Base-by-base conservation (phyloP, 2,329 filamentous ascomycete species). In the Dactylonectria estremocensis region DNA sequence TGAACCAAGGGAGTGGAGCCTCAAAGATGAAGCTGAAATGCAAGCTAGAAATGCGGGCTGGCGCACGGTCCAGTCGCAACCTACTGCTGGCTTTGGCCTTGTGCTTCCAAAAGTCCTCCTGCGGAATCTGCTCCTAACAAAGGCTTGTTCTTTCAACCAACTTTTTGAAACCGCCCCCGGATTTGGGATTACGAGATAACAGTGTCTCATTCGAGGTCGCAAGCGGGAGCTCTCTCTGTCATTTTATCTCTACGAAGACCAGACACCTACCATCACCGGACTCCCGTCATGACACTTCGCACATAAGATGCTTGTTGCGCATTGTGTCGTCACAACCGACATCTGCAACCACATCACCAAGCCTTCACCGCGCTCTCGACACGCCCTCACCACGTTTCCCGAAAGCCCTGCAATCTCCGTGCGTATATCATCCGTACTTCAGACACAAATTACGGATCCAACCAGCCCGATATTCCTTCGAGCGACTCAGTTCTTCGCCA, bases 281-380 rank as follows among this genome's bases (percentile, higher is more conserved):
- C 52, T 55, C 54, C 22, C 71, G 66, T 49, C 55, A 73, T 73
- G 71, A 60, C 22, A 24, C 22, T 66, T 61, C 57, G 60, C 57
- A 33, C 52, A 53, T 73, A 59, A 71, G 57, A 71, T 70, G 68
- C 66, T 69, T 49, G 59, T 69, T 56, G 64, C 62, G 61, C 54
- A 62, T 60, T 63, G 53, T 61, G 62, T 70, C 58, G 52, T 68
- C 56, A 63, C 57, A 69, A 61, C 61, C 66, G 54, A 24, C 58
- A 68, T 58, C 43, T 43, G 58, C 35, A 58, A 68, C 49, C 56
- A 59, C 59, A 62, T 55, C 59, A 43, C 18, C 55, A 61, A 63
- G 20, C 16, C 50, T 31, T 55, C 31, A 37, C 53, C 22, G 55
- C 61, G 55, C 60, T 49, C 37, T 28, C 59, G 35, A 16, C 55